Evolutionary conservation across 768 basidiomycete species (phyloP).

Genomic region (Cystobasidium ongulense): DNA sequence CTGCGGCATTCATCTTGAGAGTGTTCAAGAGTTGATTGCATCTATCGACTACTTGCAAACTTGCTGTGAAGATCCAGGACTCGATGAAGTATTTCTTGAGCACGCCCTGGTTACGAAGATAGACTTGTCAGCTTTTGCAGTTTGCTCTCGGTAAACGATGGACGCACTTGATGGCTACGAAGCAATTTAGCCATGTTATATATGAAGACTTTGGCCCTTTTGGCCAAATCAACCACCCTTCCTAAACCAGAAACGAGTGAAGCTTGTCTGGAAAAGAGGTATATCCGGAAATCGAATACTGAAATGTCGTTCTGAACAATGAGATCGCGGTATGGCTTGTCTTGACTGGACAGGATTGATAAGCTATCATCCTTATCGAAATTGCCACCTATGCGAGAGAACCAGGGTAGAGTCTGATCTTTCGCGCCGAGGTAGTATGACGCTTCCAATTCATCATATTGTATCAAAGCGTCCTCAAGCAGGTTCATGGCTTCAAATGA

Average conservation of each 20-base stretch:
- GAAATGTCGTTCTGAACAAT: constrained; percentile 84
- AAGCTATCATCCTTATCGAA: constrained; percentile 64
- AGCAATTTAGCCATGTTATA: constrained; percentile 66
- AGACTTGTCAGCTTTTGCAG: neutral
- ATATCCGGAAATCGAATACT: constrained; percentile 85
- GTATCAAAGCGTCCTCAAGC: constrained; percentile 75
- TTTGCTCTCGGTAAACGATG: neutral
- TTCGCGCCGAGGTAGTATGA: constrained; percentile 58
- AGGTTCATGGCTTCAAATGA: constrained; percentile 87
- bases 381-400: constrained; percentile 71
- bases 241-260: constrained; percentile 62
- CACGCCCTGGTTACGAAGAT: constrained; percentile 37
- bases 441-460: constrained; percentile 84
- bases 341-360: constrained; percentile 65
- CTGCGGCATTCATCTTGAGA: constrained; percentile 51
- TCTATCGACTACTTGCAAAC: constrained; percentile 70
- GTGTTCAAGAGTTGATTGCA: constrained; percentile 59
- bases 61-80: constrained; percentile 87
- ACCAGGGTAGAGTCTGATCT: constrained; percentile 85
- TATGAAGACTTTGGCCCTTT: constrained; percentile 66
- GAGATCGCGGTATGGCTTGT: constrained; percentile 80
- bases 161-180: constrained; percentile 62
- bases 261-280: constrained; percentile 80
- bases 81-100: constrained; percentile 64
- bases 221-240: constrained; percentile 61